Evolutionary conservation across 1,284 basidiomycete species (phyloP), one percentile per base, ranked within the genome.

Genomic region (Tilletia horrida): DNA sequence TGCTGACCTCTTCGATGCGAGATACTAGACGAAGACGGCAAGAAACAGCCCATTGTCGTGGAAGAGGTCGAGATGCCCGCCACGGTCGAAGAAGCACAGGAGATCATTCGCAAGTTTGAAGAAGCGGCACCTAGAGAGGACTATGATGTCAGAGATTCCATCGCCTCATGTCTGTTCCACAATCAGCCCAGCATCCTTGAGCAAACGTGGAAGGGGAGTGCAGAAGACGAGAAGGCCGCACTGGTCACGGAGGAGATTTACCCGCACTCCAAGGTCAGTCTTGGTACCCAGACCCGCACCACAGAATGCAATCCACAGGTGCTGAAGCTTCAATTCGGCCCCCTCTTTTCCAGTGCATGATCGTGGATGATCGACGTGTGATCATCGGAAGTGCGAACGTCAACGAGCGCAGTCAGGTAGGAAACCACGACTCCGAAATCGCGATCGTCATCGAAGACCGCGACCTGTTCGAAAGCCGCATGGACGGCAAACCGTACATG

Each of bases 341-440:
- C 7, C 25, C 45, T n/a, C 18, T 25, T 18, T 50, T 23, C 8
- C 27, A 66, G 52, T 35, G 66, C 43, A 71, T 71, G 67, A 71
- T 71, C 25, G 64, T 69, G 21, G 69, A 71, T 52, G 69, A 69
- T 40, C 61, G 65, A 31, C 62, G 59, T 11, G 65, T 70, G 2
- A 68, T 92, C 88, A 89, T 92, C 86, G 91, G 91, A 45, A 91
- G 90, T 29, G 91, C 91, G 6, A 93, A 96, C 81, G 83, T 69
- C 63, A 69, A 69, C 43, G 68, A 69, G n/a, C 68, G 68, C 44
- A 61, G 48, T 35, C 68, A 69, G 40, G 23, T 43, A 7, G 68
- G 93, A 35, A 88, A 94, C 76, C 91, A 92, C 43, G 93, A 96
- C 82, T 93, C 91, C 1, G 93, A 97, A 83, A 95, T 96, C 73